Percentiles rank a stretch among this genome's conserved stretches.
These are phyloP conservation scores for Aspergillus hancockii DNA, from an alignment of 495 filamentous ascomycete genomes.

Conservation along the genomic window DNA sequence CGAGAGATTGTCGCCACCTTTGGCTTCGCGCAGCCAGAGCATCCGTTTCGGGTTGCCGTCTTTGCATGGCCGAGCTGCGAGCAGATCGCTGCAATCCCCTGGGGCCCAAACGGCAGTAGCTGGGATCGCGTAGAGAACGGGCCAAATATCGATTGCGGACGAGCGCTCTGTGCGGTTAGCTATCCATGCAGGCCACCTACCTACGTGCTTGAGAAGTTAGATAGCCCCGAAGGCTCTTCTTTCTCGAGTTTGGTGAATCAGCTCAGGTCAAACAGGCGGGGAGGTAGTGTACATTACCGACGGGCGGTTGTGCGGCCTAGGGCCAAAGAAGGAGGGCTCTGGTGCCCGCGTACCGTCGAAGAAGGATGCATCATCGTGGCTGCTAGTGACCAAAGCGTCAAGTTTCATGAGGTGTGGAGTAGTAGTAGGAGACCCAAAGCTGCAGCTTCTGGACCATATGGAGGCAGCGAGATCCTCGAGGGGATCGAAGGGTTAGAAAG, in stretches of 20 bases:
- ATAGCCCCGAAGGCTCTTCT: conserved; percentile 17
- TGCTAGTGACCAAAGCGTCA: conserved; percentile 89
- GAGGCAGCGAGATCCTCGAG: conserved; percentile 87
- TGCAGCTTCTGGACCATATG: conserved; percentile 66
- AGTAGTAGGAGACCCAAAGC: conserved; percentile 58
- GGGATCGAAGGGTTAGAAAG: conserved; percentile 81
- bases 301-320: conserved; percentile 33
- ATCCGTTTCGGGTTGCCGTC: conserved; percentile 86
- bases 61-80: conserved; percentile 94
- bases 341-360: conserved; percentile 61
- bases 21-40: conserved; percentile 93
- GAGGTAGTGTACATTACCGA: not conserved
- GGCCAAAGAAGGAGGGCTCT: conserved; percentile 51
- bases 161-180: conserved; percentile 50
- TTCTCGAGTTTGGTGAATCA: conserved; percentile 5
- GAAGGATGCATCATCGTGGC: conserved; percentile 95
- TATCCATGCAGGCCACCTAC: conserved; percentile 43
- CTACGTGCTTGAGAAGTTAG: conserved; percentile 12
- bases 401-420: conserved; percentile 94
- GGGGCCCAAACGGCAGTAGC: conserved; percentile 78
- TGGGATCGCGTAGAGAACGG: conserved; percentile 56
- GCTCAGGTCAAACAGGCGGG: conserved; percentile 1
- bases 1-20: conserved; percentile 92
- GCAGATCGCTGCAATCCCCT: conserved; percentile 86
- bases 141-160: conserved; percentile 31